Evolutionary conservation across 352 stramenopile genomes (phyloP).

Genomic region (Globisporangium barbulae): DNA sequence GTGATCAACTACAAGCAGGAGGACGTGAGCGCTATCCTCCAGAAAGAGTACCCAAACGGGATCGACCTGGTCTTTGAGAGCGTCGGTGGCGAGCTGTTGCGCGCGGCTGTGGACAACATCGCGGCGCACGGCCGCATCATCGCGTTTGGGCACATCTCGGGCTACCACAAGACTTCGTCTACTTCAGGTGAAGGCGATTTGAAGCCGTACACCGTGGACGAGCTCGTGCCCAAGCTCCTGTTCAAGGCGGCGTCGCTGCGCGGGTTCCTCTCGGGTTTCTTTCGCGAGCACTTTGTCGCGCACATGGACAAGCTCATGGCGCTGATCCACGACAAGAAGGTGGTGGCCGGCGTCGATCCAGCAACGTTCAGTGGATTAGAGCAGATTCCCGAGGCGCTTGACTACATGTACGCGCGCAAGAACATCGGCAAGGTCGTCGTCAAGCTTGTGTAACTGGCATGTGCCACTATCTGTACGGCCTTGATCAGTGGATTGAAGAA

Average conservation of each 20-base stretch:
- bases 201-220: constrained; percentile 11
- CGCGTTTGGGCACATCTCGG: constrained; percentile 53
- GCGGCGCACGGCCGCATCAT: constrained; percentile 55
- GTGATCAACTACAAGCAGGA: constrained; percentile 89
- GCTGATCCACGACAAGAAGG: constrained; percentile 34
- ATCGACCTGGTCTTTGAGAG: constrained; percentile 70
- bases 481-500: no score
- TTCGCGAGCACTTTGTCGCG: constrained; percentile 32
- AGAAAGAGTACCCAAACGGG: constrained; percentile 67
- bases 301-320: constrained; percentile 47
- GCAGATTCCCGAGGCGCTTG: constrained; percentile 30
- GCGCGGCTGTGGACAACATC: constrained; percentile 52
- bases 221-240: constrained; percentile 21
- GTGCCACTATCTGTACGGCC: no score
- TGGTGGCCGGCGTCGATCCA: constrained; percentile 27
- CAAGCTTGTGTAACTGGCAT: constrained; percentile 21
- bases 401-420: constrained; percentile 36
- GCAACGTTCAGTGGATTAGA: constrained; percentile 30
- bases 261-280: constrained; percentile 48
- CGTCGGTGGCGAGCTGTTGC: constrained; percentile 53
- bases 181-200: constrained; percentile 5
- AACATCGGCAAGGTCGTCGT: constrained; percentile 52
- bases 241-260: constrained; percentile 31
- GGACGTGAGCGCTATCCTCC: constrained; percentile 45
- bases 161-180: constrained; percentile 28